A percentile compares a stretch with the other conserved stretches of the same genome.
phyloP scores from a whole-genome alignment of 371 early-diverging fungal genomes.

The Syncephalastrum contaminatum region DNA sequence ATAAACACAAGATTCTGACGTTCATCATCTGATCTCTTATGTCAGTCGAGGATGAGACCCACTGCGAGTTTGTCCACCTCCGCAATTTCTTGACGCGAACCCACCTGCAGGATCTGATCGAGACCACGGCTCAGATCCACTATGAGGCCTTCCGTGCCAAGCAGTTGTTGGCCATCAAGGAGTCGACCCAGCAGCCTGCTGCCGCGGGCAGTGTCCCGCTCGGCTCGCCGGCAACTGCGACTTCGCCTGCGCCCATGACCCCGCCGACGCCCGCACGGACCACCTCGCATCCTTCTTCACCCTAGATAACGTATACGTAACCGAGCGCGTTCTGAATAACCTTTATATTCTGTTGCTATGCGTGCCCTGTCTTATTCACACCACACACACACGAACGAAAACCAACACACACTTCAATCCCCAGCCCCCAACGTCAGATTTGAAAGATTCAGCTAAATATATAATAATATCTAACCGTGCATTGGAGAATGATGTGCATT shows the following conservation, averaged over 20 bases:
- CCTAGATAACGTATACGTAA: background rate
- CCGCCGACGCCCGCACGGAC: constrained; percentile 14
- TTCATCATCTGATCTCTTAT: background rate
- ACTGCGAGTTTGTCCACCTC: constrained; percentile 77
- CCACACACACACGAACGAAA: too few species aligned
- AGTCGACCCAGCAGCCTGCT: constrained; percentile 38
- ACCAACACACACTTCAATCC: too few species aligned
- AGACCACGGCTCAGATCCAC: constrained; percentile 79
- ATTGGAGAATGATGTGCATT: too few species aligned
- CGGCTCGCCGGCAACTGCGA: constrained; percentile 8
- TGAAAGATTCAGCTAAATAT: too few species aligned
- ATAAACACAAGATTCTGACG: background rate
- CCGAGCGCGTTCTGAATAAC: background rate
- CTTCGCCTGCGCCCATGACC: constrained; percentile 8
- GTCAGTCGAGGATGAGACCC: constrained; percentile 63
- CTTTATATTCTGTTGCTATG: background rate
- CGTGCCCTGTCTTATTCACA: too few species aligned
- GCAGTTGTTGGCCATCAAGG: constrained; percentile 81
- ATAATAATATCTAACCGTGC: too few species aligned
- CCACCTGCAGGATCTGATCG: constrained; percentile 81
- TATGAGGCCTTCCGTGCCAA: constrained; percentile 88
- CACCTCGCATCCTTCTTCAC: constrained; percentile 16
- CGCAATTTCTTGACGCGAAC: constrained; percentile 83
- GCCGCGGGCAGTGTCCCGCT: constrained; percentile 11
- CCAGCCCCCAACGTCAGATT: too few species aligned